Evolutionary conservation across 2,329 filamentous ascomycete species (phyloP), one percentile per base, ranked within the genome.

Genomic region (Leptographium lundbergii): DNA sequence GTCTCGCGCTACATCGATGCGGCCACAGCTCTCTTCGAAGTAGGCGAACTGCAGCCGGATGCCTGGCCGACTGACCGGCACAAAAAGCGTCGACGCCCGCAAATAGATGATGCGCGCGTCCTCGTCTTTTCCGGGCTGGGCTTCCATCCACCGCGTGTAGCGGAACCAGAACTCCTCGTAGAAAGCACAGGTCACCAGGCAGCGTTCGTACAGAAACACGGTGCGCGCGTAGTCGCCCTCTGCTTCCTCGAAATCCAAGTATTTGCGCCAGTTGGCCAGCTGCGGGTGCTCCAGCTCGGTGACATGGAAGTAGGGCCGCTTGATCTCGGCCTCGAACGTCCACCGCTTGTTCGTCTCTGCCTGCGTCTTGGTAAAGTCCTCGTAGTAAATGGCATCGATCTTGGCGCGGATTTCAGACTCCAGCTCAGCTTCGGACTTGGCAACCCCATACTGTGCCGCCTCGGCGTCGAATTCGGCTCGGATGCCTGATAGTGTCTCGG

Each of bases 141-240:
- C 84, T 61, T 81, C 79, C 88, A 96, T 95, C 94, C 94, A 99
- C 48, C 92, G 81, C 19, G 88, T 89, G 72, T 96, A 99, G n/a
- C 94, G 87, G 67, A 95, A 84, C 94, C 94, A 99, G 72, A 97
- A 95, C 69, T 97, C 92, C 56, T 97, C 92, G 69, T 99, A 96
- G 65, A 95, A 87, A 19, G 94, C 92, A 67, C 89, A 95, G 0
- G 90, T 92, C 42, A 96, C 89, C 57, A 99, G 74, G 67, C 91
- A 97, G 57, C 94, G 86, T 75, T 99, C 94, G 69, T 99, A 97
- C 36, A 99, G 75, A 68, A 94, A 94, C 6, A 88, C 81, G 53
- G 81, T 86, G 61, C 94, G 83, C 17, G 78, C 73, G 64, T 85
- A 89, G 60, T 91, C 84, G 57, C 88, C 90, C 70, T 96, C 87